These are phyloP conservation scores for Colletotrichum sp. DNA, from an alignment of 2,329 filamentous ascomycete genomes.

Conservation along the genomic window DNA sequence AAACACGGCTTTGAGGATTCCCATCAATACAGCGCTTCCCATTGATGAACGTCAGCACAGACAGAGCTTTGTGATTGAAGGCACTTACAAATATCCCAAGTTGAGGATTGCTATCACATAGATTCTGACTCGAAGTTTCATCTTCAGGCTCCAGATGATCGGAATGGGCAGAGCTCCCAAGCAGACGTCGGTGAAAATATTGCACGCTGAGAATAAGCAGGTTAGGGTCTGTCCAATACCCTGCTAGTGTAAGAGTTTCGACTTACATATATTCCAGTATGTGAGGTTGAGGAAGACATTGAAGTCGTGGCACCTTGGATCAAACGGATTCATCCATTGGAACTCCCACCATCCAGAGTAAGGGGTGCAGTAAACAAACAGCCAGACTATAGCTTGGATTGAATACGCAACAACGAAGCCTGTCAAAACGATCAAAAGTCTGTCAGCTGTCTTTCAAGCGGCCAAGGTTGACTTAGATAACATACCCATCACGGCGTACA, in stretches of 20 bases:
- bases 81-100: constrained; percentile 32
- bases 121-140: constrained; percentile 27
- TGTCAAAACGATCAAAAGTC: not conserved
- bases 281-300: constrained; percentile 23
- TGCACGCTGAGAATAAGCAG: constrained; percentile 20
- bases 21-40: constrained; percentile 29
- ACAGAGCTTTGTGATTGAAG: not conserved
- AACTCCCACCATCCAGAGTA: constrained; percentile 30
- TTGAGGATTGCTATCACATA: constrained; percentile 34
- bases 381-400: constrained; percentile 24
- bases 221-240: too few relatives aligned
- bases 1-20: constrained; percentile 33
- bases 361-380: constrained; percentile 28
- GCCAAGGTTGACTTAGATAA: not conserved
- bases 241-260: not conserved
- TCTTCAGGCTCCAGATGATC: constrained; percentile 33
- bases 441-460: not conserved
- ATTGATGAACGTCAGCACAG: not conserved
- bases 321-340: constrained; percentile 27
- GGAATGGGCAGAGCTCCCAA: constrained; percentile 33
- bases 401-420: constrained; percentile 25
- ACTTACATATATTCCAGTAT: constrained; percentile 27
- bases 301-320: constrained; percentile 24
- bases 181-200: constrained; percentile 34
- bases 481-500: constrained; percentile 25